Percentiles rank a stretch among this genome's conserved stretches.
Evolutionary conservation across 106 monocot genomes (phyloP).

Genomic region (Allium cepa): DNA sequence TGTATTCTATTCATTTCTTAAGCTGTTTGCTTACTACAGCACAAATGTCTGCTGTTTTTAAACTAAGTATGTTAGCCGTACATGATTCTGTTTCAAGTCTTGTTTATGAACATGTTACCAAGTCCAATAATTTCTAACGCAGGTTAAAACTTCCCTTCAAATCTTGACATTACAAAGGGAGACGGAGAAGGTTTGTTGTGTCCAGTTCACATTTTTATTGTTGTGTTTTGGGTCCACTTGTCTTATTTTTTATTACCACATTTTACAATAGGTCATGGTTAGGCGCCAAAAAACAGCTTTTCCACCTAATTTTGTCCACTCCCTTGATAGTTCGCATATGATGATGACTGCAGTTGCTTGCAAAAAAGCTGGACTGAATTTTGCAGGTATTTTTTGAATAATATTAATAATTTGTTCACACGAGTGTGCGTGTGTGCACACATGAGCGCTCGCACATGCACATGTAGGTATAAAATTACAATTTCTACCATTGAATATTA

Average conservation of each 20-base stretch:
- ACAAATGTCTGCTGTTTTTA: too few species aligned
- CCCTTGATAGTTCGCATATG: constrained; percentile 98
- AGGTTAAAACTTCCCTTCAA: constrained; percentile 94
- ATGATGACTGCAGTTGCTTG: constrained; percentile 98
- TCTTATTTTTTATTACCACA: neutral
- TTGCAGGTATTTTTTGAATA: neutral
- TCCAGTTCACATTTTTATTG: neutral
- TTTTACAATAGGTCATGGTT: constrained; percentile 58
- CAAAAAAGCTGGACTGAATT: constrained; percentile 55
- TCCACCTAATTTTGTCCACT: constrained; percentile 97
- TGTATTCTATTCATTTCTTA: constrained; percentile 7
- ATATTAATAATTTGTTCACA: too few species aligned
- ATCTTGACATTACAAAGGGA: constrained; percentile 76
- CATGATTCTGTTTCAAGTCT: too few species aligned
- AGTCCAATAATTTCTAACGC: constrained; percentile 3
- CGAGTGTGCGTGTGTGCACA: too few species aligned
- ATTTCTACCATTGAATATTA: neutral
- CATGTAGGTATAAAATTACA: too few species aligned
- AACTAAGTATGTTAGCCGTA: too few species aligned
- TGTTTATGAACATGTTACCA: too few species aligned
- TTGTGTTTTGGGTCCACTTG: neutral
- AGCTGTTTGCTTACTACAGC: too few species aligned
- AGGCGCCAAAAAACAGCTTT: constrained; percentile 88
- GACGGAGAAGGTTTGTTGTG: constrained; percentile 58
- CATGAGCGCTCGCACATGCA: too few species aligned